phyloP scores from a whole-genome alignment of 2,329 filamentous ascomycete species.

The Microsporum audouinii region DNA sequence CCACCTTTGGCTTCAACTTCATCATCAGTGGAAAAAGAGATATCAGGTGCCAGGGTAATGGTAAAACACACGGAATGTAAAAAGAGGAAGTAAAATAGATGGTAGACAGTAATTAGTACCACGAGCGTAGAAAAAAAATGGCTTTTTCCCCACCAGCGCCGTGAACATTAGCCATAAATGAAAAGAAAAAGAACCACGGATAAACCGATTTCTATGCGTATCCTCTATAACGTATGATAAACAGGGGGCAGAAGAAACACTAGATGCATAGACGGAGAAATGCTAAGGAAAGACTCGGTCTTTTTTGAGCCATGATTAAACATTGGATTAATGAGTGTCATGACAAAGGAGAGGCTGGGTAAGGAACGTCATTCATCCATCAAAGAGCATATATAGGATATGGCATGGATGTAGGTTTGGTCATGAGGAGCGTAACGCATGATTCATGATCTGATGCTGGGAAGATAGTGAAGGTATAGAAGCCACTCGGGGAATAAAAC shows the following conservation, averaged over 20 bases:
- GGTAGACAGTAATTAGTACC: neutral
- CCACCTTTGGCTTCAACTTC: neutral
- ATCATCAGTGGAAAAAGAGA: neutral
- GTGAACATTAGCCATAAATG: neutral
- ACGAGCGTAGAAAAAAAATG: neutral
- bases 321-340: constrained; percentile 8
- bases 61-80: neutral
- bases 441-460: constrained; percentile 2
- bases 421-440: constrained; percentile 10
- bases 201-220: neutral
- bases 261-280: neutral
- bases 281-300: neutral
- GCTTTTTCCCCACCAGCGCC: neutral
- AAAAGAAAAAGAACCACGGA: neutral
- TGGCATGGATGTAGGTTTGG: neutral
- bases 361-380: constrained; percentile 12
- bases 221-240: constrained; percentile 7
- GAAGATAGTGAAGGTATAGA: constrained; percentile 3
- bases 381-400: neutral
- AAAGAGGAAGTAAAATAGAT: neutral
- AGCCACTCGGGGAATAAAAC: neutral
- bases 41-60: neutral
- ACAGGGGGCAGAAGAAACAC: neutral
- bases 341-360: constrained; percentile 6
- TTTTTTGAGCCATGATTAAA: neutral